Base-by-base conservation (phyloP, 1,284 basidiomycete species). In the Filobasidium uniguttulatum region DNA sequence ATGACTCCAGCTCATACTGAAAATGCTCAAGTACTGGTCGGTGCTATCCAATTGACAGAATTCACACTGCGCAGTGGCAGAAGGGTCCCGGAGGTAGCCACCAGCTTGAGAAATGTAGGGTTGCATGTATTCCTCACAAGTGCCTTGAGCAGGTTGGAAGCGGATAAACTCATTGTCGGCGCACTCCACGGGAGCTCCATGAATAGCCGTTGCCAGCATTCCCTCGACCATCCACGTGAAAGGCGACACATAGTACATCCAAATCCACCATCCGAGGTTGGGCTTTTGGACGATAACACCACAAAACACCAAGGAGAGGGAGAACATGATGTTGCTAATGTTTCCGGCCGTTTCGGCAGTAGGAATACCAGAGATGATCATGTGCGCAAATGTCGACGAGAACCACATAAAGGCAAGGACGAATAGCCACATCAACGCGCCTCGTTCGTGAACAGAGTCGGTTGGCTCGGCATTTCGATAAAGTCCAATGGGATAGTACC, bases 171-270 rank as follows among this genome's bases (percentile, higher is more conserved):
- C 72, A n/a, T 52, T 44, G 1, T 54, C 20, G 1, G 60, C 52
- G 58, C 74, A 75, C n/a, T 64, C 60, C 10, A 74, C 68, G 0
- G 57, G 52, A 15, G 47, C 31, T 7, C 46, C 40, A 22, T 40
- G 30, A 2, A 40, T 17, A 75, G 74, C 69, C 65, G 77, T 72
- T 2, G 75, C 74, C 22, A 77, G 59, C 29, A 80, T 59, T 26
- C 74, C 78, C 59, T 80, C 79, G 45, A 78, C 73, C 36, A 81
- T 68, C 59, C 81, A 82, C 5, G 81, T 83, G 67, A 79, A 85
- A 0, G 85, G 85, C 2, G 82, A 83, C 5, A 83, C 66, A 44
- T 74, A 75, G 67, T 86, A 84, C 80, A 86, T 83, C 81, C 84
- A 87, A 56, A 72, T 71, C 49, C 44, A 46, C 22, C 40, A 46